Conservation (phyloP, 2,329 filamentous ascomycete species). For the Myriosclerotinia duriaeana region DNA sequence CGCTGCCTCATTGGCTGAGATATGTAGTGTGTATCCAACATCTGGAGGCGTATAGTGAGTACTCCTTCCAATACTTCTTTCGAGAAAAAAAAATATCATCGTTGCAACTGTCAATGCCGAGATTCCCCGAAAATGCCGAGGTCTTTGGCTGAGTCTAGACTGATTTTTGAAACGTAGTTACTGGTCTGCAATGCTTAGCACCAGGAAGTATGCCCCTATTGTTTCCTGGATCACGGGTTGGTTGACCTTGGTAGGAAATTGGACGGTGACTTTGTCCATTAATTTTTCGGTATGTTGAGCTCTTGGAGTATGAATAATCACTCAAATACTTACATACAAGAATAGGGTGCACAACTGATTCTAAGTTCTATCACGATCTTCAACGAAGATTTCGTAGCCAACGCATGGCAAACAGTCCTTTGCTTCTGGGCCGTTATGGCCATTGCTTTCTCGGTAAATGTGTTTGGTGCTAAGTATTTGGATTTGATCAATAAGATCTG, state of each 20-base stretch:
- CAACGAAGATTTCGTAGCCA: constrained; percentile 67
- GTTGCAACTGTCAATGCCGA: constrained; percentile 11
- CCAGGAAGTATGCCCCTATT: constrained; percentile 63
- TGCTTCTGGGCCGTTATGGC: constrained; percentile 72
- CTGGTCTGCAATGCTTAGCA: constrained; percentile 67
- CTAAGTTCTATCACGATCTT: constrained; percentile 67
- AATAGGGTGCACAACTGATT: constrained; percentile 63
- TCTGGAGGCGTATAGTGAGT: constrained; percentile 62
- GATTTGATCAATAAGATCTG: constrained; percentile 71
- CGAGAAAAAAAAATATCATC: background rate
- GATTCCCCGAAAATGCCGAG: background rate
- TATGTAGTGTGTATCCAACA: constrained; percentile 67
- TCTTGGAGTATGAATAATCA: background rate
- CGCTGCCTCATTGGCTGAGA: constrained; percentile 66
- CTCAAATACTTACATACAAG: background rate
- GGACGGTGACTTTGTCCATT: constrained; percentile 63
- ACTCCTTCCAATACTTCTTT: background rate
- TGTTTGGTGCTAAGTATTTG: constrained; percentile 60
- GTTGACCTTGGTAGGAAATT: constrained; percentile 71
- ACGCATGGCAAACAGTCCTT: constrained; percentile 67
- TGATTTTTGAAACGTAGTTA: constrained; percentile 44
- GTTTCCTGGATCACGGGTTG: constrained; percentile 70
- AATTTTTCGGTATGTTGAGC: constrained; percentile 22
- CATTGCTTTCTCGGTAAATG: constrained; percentile 62
- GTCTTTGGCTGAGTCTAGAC: background rate